These are phyloP conservation scores for Cardiospermum halicacabum DNA, from an alignment of 345 rosid genomes.

Conservation along the genomic window DNA sequence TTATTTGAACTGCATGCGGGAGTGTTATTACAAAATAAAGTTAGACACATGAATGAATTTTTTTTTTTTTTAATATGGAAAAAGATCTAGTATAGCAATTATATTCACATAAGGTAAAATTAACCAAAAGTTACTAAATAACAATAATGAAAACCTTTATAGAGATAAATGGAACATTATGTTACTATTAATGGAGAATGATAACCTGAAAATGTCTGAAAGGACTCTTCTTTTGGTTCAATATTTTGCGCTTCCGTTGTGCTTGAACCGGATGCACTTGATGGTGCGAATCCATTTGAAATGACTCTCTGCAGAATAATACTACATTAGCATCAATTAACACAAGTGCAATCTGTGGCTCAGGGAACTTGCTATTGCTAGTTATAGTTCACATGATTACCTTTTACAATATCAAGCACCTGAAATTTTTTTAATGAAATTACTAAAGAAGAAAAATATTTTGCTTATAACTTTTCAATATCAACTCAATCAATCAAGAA, in stretches of 20 bases:
- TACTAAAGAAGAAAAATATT: too few relatives aligned
- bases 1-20: neutral
- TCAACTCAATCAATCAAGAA: too few relatives aligned
- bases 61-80: neutral
- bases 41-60: neutral
- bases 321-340: too few relatives aligned
- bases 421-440: too few relatives aligned
- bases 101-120: neutral
- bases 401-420: too few relatives aligned
- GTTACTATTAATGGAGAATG: neutral
- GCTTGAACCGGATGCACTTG: constrained; percentile 29
- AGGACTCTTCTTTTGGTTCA: constrained; percentile 28
- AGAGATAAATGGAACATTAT: neutral
- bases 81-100: neutral
- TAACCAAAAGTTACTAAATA: neutral
- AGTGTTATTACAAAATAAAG: constrained; percentile 1
- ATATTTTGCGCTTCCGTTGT: constrained; percentile 41
- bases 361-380: too few relatives aligned
- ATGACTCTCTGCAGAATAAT: too few relatives aligned
- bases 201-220: constrained; percentile 50
- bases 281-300: neutral
- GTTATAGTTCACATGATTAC: too few relatives aligned
- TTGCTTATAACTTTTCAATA: too few relatives aligned
- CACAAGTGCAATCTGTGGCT: neutral
- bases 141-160: neutral